phyloP scores from a whole-genome alignment of 805 yeast species.

The Debaryomyces prosopidis region DNA sequence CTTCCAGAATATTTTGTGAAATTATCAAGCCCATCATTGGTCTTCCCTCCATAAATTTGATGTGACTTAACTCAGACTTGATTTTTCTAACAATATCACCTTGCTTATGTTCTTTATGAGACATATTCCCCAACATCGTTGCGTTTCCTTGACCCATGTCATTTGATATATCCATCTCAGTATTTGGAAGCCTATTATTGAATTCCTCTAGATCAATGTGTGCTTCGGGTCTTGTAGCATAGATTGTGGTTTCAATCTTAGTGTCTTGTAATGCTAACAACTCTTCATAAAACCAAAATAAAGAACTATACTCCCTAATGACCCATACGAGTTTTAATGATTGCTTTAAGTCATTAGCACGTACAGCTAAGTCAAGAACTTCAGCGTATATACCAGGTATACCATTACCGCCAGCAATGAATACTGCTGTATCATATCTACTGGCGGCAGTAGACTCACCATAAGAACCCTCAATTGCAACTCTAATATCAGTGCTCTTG shows the following conservation, averaged over 20 bases:
- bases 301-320: conserved; percentile 48
- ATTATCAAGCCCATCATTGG: conserved; percentile 45
- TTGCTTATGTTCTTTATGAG: conserved; percentile 46
- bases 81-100: conserved; percentile 9
- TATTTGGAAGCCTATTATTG: conserved; percentile 1
- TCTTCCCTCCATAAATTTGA: conserved; percentile 40
- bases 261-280: conserved; percentile 24
- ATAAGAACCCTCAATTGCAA: conserved; percentile 40
- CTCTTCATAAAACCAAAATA: conserved; percentile 53
- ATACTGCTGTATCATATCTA: conserved; percentile 27
- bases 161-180: background rate
- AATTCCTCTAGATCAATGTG: conserved; percentile 6
- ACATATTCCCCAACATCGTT: conserved; percentile 45
- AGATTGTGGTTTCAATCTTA: conserved; percentile 30
- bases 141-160: background rate
- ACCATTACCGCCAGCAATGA: conserved; percentile 44
- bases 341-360: conserved; percentile 7
- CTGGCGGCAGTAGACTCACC: conserved; percentile 36
- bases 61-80: conserved; percentile 15
- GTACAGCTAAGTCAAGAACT: conserved; percentile 18
- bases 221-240: conserved; percentile 27
- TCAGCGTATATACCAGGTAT: conserved; percentile 43
- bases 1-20: conserved; percentile 25
- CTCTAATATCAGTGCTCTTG: conserved; percentile 21
- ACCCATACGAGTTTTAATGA: conserved; percentile 57